Conservation (phyloP, 2,329 filamentous ascomycete genomes). For the Apiospora koreana region DNA sequence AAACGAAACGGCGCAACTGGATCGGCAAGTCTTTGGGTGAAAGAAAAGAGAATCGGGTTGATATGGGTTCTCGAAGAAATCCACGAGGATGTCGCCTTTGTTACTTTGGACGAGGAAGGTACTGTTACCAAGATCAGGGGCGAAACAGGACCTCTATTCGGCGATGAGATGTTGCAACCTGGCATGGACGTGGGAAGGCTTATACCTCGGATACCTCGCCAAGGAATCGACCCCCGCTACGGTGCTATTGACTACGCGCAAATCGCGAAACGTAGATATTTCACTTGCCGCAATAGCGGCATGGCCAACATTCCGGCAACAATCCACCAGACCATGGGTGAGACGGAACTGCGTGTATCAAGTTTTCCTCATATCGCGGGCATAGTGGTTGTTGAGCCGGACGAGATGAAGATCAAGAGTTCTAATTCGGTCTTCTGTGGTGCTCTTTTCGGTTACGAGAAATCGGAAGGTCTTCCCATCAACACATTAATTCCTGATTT, state of each 20-base stretch:
- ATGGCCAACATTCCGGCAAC: constrained; percentile 83
- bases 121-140: constrained; percentile 70
- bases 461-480: constrained; percentile 78
- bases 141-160: constrained; percentile 86
- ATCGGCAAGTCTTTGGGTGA: constrained; percentile 96
- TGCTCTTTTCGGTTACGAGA: constrained; percentile 86
- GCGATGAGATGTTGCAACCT: constrained; percentile 63
- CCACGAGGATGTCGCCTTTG: constrained; percentile 82
- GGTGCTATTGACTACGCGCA: constrained; percentile 79
- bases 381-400: constrained; percentile 87
- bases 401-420: constrained; percentile 78
- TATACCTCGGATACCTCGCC: constrained; percentile 79
- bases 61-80: constrained; percentile 99
- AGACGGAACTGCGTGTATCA: constrained; percentile 78
- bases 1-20: constrained; percentile 92
- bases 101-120: constrained; percentile 78
- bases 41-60: constrained; percentile 89
- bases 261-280: constrained; percentile 72
- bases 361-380: constrained; percentile 97
- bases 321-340: constrained; percentile 70
- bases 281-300: constrained; percentile 78
- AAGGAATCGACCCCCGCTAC: constrained; percentile 68
- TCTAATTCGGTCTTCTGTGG: constrained; percentile 94
- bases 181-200: constrained; percentile 77
- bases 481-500: constrained; percentile 84